Conservation (phyloP, 2,329 filamentous ascomycete genomes). For the Malbranchea cinnamomea region DNA sequence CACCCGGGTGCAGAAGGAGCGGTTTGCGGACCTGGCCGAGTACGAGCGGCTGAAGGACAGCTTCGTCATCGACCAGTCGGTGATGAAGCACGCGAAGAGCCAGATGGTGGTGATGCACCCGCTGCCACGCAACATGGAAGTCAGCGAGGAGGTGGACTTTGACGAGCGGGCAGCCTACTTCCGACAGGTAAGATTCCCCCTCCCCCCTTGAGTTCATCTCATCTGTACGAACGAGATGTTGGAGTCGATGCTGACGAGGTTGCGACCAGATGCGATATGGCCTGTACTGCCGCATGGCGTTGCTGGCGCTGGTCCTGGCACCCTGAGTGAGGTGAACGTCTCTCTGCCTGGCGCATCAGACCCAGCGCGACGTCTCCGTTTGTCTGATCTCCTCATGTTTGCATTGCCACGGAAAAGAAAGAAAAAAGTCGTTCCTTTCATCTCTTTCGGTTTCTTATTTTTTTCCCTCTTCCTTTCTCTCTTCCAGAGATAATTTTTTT, state of each 20-base stretch:
- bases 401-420: too few relatives aligned
- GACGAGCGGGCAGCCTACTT: constrained; percentile 96
- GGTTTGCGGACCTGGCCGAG: constrained; percentile 64
- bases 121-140: constrained; percentile 81
- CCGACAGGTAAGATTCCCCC: constrained; percentile 67
- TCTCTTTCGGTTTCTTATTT: not conserved
- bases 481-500: not conserved
- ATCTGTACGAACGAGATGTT: constrained; percentile 1
- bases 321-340: constrained; percentile 21
- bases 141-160: constrained; percentile 92
- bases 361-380: too few relatives aligned
- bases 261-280: constrained; percentile 77
- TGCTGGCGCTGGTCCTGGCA: constrained; percentile 84
- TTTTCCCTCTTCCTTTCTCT: constrained; percentile 1
- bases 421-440: too few relatives aligned
- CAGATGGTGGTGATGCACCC: constrained; percentile 94
- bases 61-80: constrained; percentile 79
- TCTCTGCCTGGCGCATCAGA: too few relatives aligned
- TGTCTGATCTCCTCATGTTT: too few relatives aligned
- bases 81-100: constrained; percentile 79
- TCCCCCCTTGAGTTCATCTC: not conserved
- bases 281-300: constrained; percentile 92
- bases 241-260: constrained; percentile 1
- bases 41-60: constrained; percentile 81
- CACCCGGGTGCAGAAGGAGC: constrained; percentile 91